Conservation (phyloP, 2,329 filamentous ascomycete genomes). For the Cordyceps tenuipes region DNA sequence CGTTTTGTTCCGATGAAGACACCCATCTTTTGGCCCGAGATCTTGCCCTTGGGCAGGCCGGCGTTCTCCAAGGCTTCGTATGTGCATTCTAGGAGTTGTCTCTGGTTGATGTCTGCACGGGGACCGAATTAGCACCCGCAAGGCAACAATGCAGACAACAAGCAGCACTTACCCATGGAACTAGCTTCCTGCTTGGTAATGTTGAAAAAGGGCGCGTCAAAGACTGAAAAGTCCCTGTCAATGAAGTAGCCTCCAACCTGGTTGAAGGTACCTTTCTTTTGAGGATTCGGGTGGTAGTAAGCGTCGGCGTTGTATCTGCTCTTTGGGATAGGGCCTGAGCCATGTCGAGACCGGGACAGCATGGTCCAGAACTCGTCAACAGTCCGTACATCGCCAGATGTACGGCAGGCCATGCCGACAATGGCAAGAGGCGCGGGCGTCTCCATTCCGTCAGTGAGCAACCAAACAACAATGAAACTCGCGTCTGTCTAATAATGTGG, state of each 20-base stretch:
- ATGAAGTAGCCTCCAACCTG: slow-evolving; percentile 33
- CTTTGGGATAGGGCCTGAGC: slow-evolving; percentile 34
- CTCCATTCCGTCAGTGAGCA: not conserved
- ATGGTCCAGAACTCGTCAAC: slow-evolving; percentile 38
- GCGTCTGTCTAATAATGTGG: not conserved
- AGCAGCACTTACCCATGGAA: slow-evolving; percentile 30
- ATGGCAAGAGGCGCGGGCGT: slow-evolving; percentile 32
- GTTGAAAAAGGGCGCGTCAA: slow-evolving; percentile 46
- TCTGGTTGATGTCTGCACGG: slow-evolving; percentile 40
- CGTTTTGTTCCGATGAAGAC: slow-evolving; percentile 42
- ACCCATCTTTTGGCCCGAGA: slow-evolving; percentile 40
- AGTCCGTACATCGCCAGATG: slow-evolving; percentile 34
- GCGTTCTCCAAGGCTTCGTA: slow-evolving; percentile 48
- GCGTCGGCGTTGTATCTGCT: slow-evolving; percentile 38
- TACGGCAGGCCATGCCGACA: slow-evolving; percentile 39
- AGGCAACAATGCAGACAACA: not conserved
- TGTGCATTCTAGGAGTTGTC: slow-evolving; percentile 43
- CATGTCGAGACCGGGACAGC: slow-evolving; percentile 30
- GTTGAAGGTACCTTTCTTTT: slow-evolving; percentile 33
- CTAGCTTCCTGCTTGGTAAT: slow-evolving; percentile 42
- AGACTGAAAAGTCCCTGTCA: slow-evolving; percentile 35
- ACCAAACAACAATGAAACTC: not conserved
- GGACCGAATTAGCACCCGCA: not conserved
- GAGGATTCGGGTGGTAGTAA: slow-evolving; percentile 35
- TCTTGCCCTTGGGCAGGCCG: slow-evolving; percentile 33